Conservation (phyloP, 208 protist species). For the Leishmania braziliensis region DNA sequence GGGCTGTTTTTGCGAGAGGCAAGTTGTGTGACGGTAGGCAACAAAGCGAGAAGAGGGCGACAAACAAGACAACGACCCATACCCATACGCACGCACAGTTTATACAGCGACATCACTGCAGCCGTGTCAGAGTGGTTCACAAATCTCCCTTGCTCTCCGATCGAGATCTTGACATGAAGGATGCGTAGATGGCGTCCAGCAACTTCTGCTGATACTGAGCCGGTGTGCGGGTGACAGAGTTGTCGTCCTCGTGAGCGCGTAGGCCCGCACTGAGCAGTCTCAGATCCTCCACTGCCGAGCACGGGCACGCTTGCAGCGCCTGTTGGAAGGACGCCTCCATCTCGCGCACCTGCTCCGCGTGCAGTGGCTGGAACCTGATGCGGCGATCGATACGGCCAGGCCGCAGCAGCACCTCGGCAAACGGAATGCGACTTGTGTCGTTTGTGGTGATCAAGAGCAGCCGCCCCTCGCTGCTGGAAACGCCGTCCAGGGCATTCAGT, state of each 20-base stretch:
- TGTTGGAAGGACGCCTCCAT: slow-evolving; percentile 51
- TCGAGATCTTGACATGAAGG: background rate
- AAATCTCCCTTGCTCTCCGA: background rate
- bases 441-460: slow-evolving; percentile 97
- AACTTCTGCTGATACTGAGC: slow-evolving; percentile 53
- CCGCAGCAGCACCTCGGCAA: slow-evolving; percentile 90
- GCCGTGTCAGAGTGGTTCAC: background rate
- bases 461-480: slow-evolving; percentile 91
- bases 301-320: slow-evolving; percentile 16
- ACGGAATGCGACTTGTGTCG: slow-evolving; percentile 79
- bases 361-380: slow-evolving; percentile 58
- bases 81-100: background rate
- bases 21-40: background rate
- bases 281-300: background rate
- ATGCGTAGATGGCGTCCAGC: slow-evolving; percentile 39
- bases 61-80: background rate
- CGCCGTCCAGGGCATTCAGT: slow-evolving; percentile 96
- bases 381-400: slow-evolving; percentile 93
- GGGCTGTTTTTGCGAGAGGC: background rate
- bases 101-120: background rate
- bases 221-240: slow-evolving; percentile 22
- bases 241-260: background rate
- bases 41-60: background rate
- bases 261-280: background rate
- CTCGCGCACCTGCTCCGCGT: slow-evolving; percentile 31